Base-by-base conservation (phyloP, 768 basidiomycete genomes). In the Russula ochroleuca region DNA sequence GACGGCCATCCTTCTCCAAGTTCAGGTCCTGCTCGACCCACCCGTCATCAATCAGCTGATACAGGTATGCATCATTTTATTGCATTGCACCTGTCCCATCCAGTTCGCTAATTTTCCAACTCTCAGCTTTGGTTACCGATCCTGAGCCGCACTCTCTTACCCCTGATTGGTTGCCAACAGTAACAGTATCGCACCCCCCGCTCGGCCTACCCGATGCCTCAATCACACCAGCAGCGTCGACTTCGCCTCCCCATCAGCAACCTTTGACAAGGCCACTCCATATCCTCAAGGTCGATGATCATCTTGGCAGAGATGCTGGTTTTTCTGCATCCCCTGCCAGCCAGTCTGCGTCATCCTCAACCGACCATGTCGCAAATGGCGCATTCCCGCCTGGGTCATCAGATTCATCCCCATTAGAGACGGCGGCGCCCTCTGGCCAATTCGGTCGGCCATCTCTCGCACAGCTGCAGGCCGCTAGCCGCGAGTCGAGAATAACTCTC, bases 401-500 rank as follows among this genome's bases (percentile, higher is more conserved):
- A 1, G 49, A 48, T 13, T n/a, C 38, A 19, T 45, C 64, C 13
- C 54, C 59, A 25, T 9, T 61, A 15, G 61, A 66, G 56, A 48
- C 17, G 13, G 40, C 50, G 15, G 17, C 51, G 37, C 40, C 64
- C 15, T 54, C 51, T 19, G 37, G 33, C 38, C 56, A 43, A 21
- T 54, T 58, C 31, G 28, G 49, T 25, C 54, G 23, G 41, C 35
- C 25, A 10, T 57, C 49, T 56, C 49, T 66, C 28, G 37, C 60
- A 37, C 57, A 52, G 25, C 62, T 17, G 43, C 70, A 55, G 37
- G 25, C 61, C 71, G 67, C 78, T 19, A 81, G 83, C n/a, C 81
- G 86, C 59, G 86, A 86, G 56, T 90, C 88, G 10, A 80, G 81
- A 25, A 82, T 87, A 55, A 83, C 86, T 38, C 78, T 91, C 41